Evolutionary conservation across 2,329 filamentous ascomycete species (phyloP), one percentile per base, ranked within the genome.

Genomic region (Drechslerella dactyloides): DNA sequence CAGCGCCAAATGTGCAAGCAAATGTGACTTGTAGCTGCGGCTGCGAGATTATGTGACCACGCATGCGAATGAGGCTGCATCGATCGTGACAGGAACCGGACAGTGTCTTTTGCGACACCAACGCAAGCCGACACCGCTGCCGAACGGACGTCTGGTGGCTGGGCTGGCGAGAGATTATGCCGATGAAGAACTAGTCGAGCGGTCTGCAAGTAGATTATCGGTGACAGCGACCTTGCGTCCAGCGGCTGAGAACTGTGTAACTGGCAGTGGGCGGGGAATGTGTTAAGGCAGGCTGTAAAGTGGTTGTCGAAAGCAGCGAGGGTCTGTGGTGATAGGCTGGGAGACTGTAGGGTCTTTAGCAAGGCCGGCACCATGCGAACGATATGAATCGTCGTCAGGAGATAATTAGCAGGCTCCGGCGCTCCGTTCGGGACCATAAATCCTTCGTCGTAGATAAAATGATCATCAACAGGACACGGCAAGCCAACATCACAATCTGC

Each of bases 1-100:
- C 90, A 96, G 21, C 93, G 89, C 86, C 96, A 97, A 50, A 96
- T 84, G 78, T 97, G 94, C 13, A 86, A 87, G 64, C 91, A 90
- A 7, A 96, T 83, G 75, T 93, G 85, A 2, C 89, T 86, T 1
- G 89, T 91, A 1, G 91, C 87, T 10, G 87, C 86, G 35, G 87
- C 85, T 2, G 86, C 84, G 0, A 92, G 82, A 8, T 85, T 83
- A 1, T 84, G 81, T 24, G 84, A 85, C 78, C 85, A 86, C 46
- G 82, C 72, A 73, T 79, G 74, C 1, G 79, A 73, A 4, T 81
- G 78, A 2, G 79, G 79, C 51, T 82, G 82, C 79, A 88, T 83
- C 44, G 84, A 85, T 51, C 93, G 87, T 8, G 86, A 85, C 11
- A 97, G 83, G 17, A 96, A 85, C 24, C 85, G 85, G 0, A 90